phyloP scores from a whole-genome alignment of 1,139 yeast species.

The Saccharomycopsis phalli region DNA sequence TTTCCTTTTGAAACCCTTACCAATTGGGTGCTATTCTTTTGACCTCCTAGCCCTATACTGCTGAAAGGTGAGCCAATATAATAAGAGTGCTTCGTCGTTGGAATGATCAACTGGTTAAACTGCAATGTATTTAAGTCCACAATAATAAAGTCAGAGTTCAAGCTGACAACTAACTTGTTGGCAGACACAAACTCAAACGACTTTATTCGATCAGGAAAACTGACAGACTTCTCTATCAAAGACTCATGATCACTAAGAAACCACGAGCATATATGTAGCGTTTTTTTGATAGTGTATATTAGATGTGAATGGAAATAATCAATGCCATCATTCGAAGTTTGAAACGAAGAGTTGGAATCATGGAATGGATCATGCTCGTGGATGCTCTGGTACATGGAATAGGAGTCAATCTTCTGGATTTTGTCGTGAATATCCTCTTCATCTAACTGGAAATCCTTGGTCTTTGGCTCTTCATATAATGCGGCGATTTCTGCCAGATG shows the following conservation, averaged over 20 bases:
- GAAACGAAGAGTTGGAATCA: conserved; percentile 2
- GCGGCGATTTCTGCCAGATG: conserved; percentile 2
- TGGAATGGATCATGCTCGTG: conserved; percentile 20
- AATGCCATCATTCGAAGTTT: background rate
- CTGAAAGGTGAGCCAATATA: conserved; percentile 15
- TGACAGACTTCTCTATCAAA: conserved; percentile 27
- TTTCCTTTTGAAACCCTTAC: conserved; percentile 7
- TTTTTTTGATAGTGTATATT: conserved; percentile 30
- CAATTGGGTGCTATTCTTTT: conserved; percentile 3
- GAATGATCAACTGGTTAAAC: conserved; percentile 21
- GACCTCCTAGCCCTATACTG: conserved; percentile 11
- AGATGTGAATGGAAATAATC: conserved; percentile 25
- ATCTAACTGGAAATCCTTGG: background rate
- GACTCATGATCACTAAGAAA: conserved; percentile 23
- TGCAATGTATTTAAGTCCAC: conserved; percentile 22
- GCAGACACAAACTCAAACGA: conserved; percentile 29
- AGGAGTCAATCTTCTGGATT: conserved; percentile 13
- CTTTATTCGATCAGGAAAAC: conserved; percentile 29
- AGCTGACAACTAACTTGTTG: conserved; percentile 29
- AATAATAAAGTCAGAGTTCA: conserved; percentile 26
- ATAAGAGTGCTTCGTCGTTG: conserved; percentile 6
- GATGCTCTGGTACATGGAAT: conserved; percentile 14
- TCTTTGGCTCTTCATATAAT: conserved; percentile 4
- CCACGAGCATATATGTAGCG: conserved; percentile 32
- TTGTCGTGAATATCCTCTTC: conserved; percentile 10